A percentile compares a stretch with the other conserved stretches of the same genome.
Evolutionary conservation across 108 stramenopile species (phyloP).

Genomic region (Pseudonitzschia pungens): DNA sequence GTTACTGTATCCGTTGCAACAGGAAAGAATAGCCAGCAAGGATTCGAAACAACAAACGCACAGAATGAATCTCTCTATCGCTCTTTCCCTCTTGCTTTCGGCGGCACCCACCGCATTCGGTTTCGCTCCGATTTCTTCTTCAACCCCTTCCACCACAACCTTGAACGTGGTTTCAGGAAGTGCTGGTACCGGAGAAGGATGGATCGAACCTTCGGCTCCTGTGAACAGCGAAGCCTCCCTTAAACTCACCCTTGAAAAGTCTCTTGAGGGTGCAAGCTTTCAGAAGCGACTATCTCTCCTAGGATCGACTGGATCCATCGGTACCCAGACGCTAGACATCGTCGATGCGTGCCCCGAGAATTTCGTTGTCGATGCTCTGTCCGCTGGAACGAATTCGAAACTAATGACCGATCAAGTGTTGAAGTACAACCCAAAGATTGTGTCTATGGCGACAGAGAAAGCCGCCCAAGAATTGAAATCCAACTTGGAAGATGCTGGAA

Average conservation of each 20-base stretch:
- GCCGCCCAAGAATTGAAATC: slow-evolving; percentile 59
- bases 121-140: neutral
- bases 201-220: slow-evolving; percentile 77
- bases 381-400: slow-evolving; percentile 84
- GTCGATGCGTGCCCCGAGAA: slow-evolving; percentile 92
- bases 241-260: slow-evolving; percentile 62
- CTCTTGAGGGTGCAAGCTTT: slow-evolving; percentile 77
- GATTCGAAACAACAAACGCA: neutral
- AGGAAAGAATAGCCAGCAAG: neutral
- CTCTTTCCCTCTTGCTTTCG: slow-evolving; percentile 12
- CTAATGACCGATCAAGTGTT: slow-evolving; percentile 91
- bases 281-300: slow-evolving; percentile 84
- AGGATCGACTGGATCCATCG: slow-evolving; percentile 93
- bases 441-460: slow-evolving; percentile 61
- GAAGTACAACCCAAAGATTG: slow-evolving; percentile 83
- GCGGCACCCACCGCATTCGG: neutral
- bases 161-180: slow-evolving; percentile 42
- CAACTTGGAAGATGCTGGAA: slow-evolving; percentile 50
- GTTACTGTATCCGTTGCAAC: too few relatives aligned
- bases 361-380: slow-evolving; percentile 89
- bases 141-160: neutral
- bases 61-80: slow-evolving; percentile 6
- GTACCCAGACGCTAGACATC: slow-evolving; percentile 96
- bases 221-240: slow-evolving; percentile 74
- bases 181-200: slow-evolving; percentile 77